A percentile compares a stretch with the other conserved stretches of the same genome.
Conservation (phyloP, 441 rosid species). For the Erysimum pusillum region DNA sequence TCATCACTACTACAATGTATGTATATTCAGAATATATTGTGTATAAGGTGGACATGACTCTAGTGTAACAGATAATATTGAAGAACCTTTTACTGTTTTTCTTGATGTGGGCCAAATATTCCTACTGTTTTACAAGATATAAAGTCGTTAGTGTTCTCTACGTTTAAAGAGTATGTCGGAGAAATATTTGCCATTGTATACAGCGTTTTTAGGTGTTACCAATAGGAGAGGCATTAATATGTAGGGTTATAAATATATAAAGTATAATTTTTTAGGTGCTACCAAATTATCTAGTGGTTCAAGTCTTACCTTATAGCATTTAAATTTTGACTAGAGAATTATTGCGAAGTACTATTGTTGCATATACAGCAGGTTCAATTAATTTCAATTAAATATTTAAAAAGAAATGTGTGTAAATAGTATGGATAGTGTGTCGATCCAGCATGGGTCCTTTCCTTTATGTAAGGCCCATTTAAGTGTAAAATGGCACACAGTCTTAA, state of each 20-base stretch:
- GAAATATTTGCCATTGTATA: constrained; percentile 37
- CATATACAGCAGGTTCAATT: background rate
- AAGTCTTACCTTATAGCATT: constrained; percentile 22
- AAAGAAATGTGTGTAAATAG: constrained; percentile 1
- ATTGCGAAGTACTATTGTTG: constrained; percentile 8
- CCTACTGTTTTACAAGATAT: constrained; percentile 25
- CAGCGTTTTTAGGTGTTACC: constrained; percentile 32
- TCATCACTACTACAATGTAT: background rate
- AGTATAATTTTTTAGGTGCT: constrained; percentile 4
- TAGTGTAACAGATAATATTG: constrained; percentile 4
- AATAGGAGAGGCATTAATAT: constrained; percentile 18
- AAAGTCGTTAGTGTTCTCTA: constrained; percentile 42
- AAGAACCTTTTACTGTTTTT: constrained; percentile 35
- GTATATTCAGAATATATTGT: background rate
- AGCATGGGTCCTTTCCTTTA: background rate
- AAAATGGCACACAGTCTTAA: constrained; percentile 17
- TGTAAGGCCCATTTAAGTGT: constrained; percentile 30
- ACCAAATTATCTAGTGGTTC: constrained; percentile 29
- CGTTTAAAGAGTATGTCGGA: constrained; percentile 48
- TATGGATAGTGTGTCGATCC: background rate
- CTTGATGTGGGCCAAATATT: constrained; percentile 41
- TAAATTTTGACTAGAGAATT: constrained; percentile 11
- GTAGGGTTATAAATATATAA: background rate
- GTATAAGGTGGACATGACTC: background rate
- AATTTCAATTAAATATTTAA: background rate